Percentiles rank a stretch among this genome's conserved stretches.
These are phyloP conservation scores for Chlamydomonas eustigma DNA, from an alignment of 139 green algal genomes.

Conservation along the genomic window DNA sequence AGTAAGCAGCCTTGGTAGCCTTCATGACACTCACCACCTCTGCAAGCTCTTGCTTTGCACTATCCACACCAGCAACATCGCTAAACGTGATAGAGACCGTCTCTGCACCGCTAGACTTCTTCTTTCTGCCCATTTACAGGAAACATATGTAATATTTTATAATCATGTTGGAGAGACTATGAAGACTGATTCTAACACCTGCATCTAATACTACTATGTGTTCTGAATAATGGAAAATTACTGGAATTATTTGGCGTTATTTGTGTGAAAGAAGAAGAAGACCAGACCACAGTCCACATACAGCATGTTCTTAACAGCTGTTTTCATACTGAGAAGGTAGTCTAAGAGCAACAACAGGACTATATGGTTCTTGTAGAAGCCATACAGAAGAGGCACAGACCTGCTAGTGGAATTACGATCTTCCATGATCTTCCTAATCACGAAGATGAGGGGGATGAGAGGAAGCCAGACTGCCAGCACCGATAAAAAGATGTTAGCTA, in stretches of 20 bases:
- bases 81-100: slow-evolving; percentile 57
- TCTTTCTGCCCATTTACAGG: slow-evolving; percentile 41
- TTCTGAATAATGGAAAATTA: not conserved
- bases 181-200: not conserved
- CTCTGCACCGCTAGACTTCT: slow-evolving; percentile 14
- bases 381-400: too few relatives aligned
- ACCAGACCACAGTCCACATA: too few relatives aligned
- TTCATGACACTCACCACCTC: slow-evolving; percentile 53
- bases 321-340: too few relatives aligned
- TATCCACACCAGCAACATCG: slow-evolving; percentile 79
- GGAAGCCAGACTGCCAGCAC: slow-evolving; percentile 76
- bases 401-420: slow-evolving; percentile 13
- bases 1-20: slow-evolving; percentile 19
- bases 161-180: not conserved
- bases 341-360: too few relatives aligned
- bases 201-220: not conserved
- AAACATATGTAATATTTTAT: too few relatives aligned
- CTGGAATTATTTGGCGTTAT: too few relatives aligned
- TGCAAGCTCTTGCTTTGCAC: slow-evolving; percentile 80
- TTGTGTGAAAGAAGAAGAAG: too few relatives aligned
- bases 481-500: slow-evolving; percentile 45
- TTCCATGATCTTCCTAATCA: slow-evolving; percentile 60
- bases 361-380: too few relatives aligned
- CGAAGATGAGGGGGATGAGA: slow-evolving; percentile 72
- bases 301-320: too few relatives aligned